Evolutionary conservation across 768 basidiomycete genomes (phyloP).

Genomic region (Mycena maculata): DNA sequence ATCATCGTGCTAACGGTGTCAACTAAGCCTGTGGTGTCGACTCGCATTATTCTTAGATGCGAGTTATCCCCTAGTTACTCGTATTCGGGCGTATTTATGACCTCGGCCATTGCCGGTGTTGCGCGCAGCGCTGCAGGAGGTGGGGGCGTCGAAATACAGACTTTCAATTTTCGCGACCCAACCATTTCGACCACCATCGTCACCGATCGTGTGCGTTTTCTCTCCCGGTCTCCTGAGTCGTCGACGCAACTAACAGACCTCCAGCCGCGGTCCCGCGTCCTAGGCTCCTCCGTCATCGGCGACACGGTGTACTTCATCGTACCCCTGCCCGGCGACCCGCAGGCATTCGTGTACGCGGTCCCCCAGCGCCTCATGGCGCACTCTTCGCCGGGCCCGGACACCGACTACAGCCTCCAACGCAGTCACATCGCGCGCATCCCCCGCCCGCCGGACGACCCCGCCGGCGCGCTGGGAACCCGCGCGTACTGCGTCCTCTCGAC

Average conservation of each 20-base stretch:
- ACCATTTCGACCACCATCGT: slow-evolving; percentile 1
- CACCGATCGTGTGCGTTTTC: slow-evolving; percentile 16
- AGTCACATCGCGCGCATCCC: slow-evolving; percentile 34
- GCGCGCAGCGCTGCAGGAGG: not conserved
- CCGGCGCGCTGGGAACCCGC: not conserved
- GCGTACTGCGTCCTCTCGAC: slow-evolving; percentile 26
- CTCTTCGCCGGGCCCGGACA: not conserved
- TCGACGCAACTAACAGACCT: not conserved
- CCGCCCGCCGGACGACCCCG: not conserved
- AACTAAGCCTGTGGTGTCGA: not conserved
- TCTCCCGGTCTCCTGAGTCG: no score
- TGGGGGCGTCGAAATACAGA: slow-evolving; percentile 15
- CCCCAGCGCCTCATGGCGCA: slow-evolving; percentile 25
- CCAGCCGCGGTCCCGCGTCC: not conserved
- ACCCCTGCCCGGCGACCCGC: not conserved
- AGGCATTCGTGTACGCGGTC: slow-evolving; percentile 25
- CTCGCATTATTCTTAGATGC: not conserved
- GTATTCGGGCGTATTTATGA: slow-evolving; percentile 11
- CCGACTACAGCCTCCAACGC: slow-evolving; percentile 26
- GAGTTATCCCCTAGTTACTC: not conserved
- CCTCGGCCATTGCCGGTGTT: slow-evolving; percentile 11
- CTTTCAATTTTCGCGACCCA: slow-evolving; percentile 14
- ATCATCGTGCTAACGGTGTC: not conserved
- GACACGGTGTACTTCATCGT: slow-evolving; percentile 22
- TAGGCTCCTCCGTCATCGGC: slow-evolving; percentile 20